Base-by-base conservation (phyloP, 257 asterid species). In the Plectranthus barbatus region DNA sequence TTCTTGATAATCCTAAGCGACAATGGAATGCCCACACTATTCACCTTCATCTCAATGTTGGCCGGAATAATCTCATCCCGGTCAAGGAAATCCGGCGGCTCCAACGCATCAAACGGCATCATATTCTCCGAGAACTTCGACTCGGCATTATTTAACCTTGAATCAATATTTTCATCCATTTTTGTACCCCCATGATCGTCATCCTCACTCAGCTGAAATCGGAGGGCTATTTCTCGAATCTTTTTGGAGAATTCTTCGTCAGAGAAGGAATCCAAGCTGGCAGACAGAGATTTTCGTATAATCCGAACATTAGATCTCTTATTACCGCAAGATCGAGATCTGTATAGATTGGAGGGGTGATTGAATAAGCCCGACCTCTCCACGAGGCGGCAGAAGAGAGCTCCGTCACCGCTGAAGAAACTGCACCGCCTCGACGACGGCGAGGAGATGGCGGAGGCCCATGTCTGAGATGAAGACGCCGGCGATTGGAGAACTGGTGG, bases 241-340 rank as follows among this genome's bases (percentile, higher is more conserved):
- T 77, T 58, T 60, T 67, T 85, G 21, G 92, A 82, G 61, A 89
- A 86, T 34, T 87, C 99, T 15, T 92, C 97, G 31, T 92, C 97
- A 0, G 95, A 87, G 42, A 85, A 89, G 0, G 99, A 81, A 65
- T 79, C 85, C 57, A 82, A 67, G 76, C 83, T 80, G 29, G 82
- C 82, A 19, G 87, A 68, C n/a, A 76, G 62, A 13, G 86, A 84
- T 26, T 86, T 65, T 47, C 77, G 60, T 53, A 84, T 58, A 24
- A 60, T 54, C 18, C 75, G 66, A 5, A 62, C 53, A 9, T 77
- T 69, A 15, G 76, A 66, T 51, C 72, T 79, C 4, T 36, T 60
- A 14, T 42, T 66, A 2, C 76, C 77, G 56, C 75, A 77, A 37
- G 86, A 86, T 70, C 78, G 79, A 39, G 91, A 72, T 60, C 84